Evolutionary conservation across 2,329 filamentous ascomycete genomes (phyloP), one percentile per base, ranked within the genome.

Genomic region (Hymenoscyphus infarciens): DNA sequence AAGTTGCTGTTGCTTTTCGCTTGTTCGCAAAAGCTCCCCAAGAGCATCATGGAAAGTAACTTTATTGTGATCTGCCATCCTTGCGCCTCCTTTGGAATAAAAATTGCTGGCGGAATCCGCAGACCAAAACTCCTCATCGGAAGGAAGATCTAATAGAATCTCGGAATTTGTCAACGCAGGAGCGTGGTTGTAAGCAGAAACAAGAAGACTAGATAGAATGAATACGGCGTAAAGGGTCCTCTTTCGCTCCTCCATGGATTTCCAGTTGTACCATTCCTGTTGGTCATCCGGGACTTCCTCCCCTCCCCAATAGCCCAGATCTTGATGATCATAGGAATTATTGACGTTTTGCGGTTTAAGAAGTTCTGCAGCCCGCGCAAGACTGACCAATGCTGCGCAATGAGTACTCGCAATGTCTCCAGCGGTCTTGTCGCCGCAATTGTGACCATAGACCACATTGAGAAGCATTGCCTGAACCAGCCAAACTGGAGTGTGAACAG

Each of bases 381-480:
- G 84, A 74, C 92, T 96, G 60, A 97, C 92, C 52, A 99, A 80
- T 22, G 93, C 91, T 7, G 92, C 91, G 74, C 91, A 96, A 74
- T 98, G 94, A 1, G 91, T 97, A 66, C 89, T 93, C 1, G 94
- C 94, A 71, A 96, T 96, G 74, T 97, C 92, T 64, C 91, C 92
- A 25, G 92, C 90, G 60, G 87, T 88, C 78, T 96, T 94, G 74
- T 98, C 94, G 42, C 91, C 92, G 74, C 92, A 96, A 69, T 96
- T 96, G 75, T 97, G 91, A 15, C 94, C 94, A 74, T 97, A 98
- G 16, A 97, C 90, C 42, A 98, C 91, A 73, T 97, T 98, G 58
- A 99, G 82, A 8, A 98, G 81, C 94, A 98, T 98, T 0, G 94
- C 92, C 76, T 98, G 95, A 16, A 98, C 92, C 29, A 99, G 82